Evolutionary conservation across 75 land plant species (phyloP).

Genomic region (Adiantum capillusveneris): DNA sequence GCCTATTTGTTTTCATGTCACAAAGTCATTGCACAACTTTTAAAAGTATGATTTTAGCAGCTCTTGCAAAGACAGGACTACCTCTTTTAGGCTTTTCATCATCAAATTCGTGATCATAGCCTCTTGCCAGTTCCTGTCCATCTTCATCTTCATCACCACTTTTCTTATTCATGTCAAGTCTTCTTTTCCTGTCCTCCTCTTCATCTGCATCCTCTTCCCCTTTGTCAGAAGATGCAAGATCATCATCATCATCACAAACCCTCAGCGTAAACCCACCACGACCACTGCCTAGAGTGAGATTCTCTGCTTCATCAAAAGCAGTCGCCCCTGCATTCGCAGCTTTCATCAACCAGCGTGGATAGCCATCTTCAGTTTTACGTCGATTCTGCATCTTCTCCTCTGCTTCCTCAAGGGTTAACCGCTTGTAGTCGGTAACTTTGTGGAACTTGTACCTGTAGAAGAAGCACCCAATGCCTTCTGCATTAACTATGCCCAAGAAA

Average conservation of each 20-base stretch:
- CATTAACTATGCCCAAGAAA: too few species aligned
- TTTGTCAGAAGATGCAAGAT: conserved; percentile 42
- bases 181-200: conserved; percentile 66
- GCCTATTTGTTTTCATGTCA: too few species aligned
- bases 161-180: conserved; percentile 64
- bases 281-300: conserved; percentile 13
- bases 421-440: conserved; percentile 93
- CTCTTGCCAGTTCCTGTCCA: conserved; percentile 61
- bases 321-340: conserved; percentile 83
- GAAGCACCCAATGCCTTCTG: background rate
- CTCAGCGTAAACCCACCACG: conserved; percentile 38
- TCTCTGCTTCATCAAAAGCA: conserved; percentile 86
- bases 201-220: conserved; percentile 93
- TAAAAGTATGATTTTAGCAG: too few species aligned
- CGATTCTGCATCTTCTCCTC: conserved; percentile 98
- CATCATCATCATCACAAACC: conserved; percentile 56
- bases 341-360: conserved; percentile 99
- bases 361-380: conserved; percentile 86
- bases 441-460: conserved; percentile 77
- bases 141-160: conserved; percentile 63
- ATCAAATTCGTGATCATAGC: conserved; percentile 62
- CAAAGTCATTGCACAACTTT: background rate
- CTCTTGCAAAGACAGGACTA: conserved; percentile 8
- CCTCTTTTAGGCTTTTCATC: conserved; percentile 94
- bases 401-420: conserved; percentile 97